Conservation (phyloP, 768 basidiomycete species). For the Melanogaster broomeanus region DNA sequence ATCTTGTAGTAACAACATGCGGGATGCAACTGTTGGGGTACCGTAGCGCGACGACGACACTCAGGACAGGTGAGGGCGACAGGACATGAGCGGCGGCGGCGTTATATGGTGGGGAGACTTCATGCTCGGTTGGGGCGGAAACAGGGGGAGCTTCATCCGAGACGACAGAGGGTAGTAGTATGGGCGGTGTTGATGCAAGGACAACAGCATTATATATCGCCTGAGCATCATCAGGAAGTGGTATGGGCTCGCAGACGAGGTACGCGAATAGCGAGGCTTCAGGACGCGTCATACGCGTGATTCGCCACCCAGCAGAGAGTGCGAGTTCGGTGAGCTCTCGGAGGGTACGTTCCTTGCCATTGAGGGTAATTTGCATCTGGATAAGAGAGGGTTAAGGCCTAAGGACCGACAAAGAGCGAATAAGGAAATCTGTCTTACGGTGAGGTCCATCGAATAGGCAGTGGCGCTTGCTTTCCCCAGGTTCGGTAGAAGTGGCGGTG, state of each 20-base stretch:
- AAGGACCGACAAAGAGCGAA: not conserved
- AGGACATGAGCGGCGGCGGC: constrained; percentile 8
- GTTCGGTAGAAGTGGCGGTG: constrained; percentile 69
- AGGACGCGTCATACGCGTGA: constrained; percentile 54
- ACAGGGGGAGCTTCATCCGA: constrained; percentile 4
- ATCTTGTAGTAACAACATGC: constrained; percentile 29
- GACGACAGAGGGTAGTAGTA: constrained; percentile 9
- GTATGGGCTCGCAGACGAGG: constrained; percentile 63
- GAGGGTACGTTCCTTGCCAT: constrained; percentile 69
- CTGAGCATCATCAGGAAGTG: constrained; percentile 44
- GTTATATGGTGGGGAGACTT: constrained; percentile 7
- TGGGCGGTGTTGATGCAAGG: constrained; percentile 17
- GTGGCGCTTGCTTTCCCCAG: constrained; percentile 68
- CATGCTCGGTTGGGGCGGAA: not conserved
- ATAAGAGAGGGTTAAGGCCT: not conserved
- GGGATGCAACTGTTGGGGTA: constrained; percentile 64
- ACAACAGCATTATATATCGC: constrained; percentile 21
- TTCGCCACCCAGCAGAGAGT: constrained; percentile 61
- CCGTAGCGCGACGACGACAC: constrained; percentile 53
- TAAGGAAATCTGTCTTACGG: constrained; percentile 40
- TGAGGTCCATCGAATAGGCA: constrained; percentile 72
- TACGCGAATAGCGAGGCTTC: constrained; percentile 71
- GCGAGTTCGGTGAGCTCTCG: constrained; percentile 59
- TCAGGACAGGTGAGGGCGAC: constrained; percentile 33
- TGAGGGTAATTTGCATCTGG: constrained; percentile 72